Conservation (phyloP, 2,329 filamentous ascomycete genomes). For the Penicillium sp. region DNA sequence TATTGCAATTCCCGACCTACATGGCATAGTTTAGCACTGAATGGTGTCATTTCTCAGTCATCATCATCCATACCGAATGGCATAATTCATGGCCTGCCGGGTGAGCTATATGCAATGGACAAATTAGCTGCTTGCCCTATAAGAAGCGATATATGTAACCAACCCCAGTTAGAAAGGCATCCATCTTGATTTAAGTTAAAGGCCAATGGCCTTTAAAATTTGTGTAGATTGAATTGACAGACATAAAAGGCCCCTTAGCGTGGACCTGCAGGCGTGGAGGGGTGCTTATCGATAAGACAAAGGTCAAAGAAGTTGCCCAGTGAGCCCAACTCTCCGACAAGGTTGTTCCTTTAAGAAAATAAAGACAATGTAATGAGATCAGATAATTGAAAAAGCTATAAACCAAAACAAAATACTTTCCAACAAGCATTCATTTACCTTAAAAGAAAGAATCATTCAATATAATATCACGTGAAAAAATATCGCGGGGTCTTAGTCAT, state of each 20-base stretch:
- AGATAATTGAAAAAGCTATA: not conserved
- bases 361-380: not conserved
- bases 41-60: not conserved
- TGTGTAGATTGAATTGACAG: slow-evolving; percentile 5
- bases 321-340: not conserved
- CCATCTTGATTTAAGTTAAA: slow-evolving; percentile 57
- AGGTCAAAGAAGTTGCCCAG: not conserved
- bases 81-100: slow-evolving; percentile 85
- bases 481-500: slow-evolving; percentile 25
- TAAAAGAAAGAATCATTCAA: not conserved
- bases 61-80: slow-evolving; percentile 58
- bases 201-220: slow-evolving; percentile 1
- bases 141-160: slow-evolving; percentile 3
- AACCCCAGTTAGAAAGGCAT: slow-evolving; percentile 63
- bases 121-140: slow-evolving; percentile 19
- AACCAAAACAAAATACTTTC: not conserved
- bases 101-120: slow-evolving; percentile 51
- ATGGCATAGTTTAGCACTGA: slow-evolving; percentile 6
- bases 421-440: not conserved
- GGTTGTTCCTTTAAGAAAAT: not conserved
- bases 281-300: slow-evolving; percentile 13
- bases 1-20: slow-evolving; percentile 72
- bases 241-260: slow-evolving; percentile 1
- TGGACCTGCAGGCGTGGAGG: not conserved
- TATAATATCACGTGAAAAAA: slow-evolving; percentile 16